A percentile compares a stretch with the other conserved stretches of the same genome.
Evolutionary conservation across 345 rosid genomes (phyloP).

Genomic region (Sapria himalayana): DNA sequence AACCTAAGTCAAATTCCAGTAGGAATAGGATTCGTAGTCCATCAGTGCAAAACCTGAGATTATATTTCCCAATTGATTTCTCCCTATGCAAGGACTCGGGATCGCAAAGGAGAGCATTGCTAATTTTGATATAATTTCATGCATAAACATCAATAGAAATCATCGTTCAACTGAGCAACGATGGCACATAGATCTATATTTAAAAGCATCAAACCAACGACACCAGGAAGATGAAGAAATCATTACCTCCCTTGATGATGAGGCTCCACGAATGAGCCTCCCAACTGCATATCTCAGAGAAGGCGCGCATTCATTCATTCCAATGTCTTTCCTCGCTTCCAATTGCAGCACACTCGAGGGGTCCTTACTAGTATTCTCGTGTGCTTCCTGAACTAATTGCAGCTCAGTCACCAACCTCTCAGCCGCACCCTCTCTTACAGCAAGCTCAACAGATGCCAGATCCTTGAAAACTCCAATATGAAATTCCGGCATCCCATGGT

Average conservation of each 20-base stretch:
- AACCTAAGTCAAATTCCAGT: too few relatives aligned
- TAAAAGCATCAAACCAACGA: too few relatives aligned
- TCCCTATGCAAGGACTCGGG: too few relatives aligned
- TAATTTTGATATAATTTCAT: too few relatives aligned
- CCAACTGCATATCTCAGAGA: slow-evolving; percentile 68
- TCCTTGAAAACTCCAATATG: slow-evolving; percentile 57
- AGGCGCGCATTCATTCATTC: slow-evolving; percentile 67
- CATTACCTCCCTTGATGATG: slow-evolving; percentile 84
- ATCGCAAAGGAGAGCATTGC: too few relatives aligned
- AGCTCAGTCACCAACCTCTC: slow-evolving; percentile 42
- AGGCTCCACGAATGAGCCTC: slow-evolving; percentile 79
- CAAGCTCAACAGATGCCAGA: slow-evolving; percentile 39
- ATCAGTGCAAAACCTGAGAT: too few relatives aligned
- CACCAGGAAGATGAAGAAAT: neutral
- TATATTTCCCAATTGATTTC: too few relatives aligned
- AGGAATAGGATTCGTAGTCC: too few relatives aligned
- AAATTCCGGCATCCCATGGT: slow-evolving; percentile 31
- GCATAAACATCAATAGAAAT: too few relatives aligned
- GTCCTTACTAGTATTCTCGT: slow-evolving; percentile 29
- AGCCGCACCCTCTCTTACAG: slow-evolving; percentile 41
- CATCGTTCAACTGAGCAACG: too few relatives aligned
- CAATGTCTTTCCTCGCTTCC: slow-evolving; percentile 82
- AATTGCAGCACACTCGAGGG: slow-evolving; percentile 33
- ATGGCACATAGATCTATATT: too few relatives aligned
- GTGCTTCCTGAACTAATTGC: slow-evolving; percentile 54